A percentile compares a stretch with the other conserved stretches of the same genome.
These are phyloP conservation scores for Gossypium gossypioides DNA, from an alignment of 441 rosid genomes.

Conservation along the genomic window DNA sequence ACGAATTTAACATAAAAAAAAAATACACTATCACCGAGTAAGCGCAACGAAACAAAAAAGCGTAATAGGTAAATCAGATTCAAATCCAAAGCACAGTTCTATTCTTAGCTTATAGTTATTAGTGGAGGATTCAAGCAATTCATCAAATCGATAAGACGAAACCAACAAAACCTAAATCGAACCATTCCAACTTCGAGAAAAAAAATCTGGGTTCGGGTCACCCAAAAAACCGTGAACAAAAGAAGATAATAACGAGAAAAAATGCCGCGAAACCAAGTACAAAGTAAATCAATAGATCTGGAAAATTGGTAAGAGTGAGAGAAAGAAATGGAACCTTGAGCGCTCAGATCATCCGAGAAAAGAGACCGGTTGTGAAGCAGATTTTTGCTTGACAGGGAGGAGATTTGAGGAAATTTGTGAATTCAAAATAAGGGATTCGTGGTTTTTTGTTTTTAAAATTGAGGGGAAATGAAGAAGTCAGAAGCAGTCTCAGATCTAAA, in stretches of 20 bases:
- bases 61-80: not conserved
- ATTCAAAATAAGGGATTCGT: not conserved
- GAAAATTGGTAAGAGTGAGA: not conserved
- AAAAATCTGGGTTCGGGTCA: not conserved
- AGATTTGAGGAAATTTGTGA: not conserved
- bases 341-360: conserved; percentile 7
- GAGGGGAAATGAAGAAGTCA: not conserved
- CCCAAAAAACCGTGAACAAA: not conserved
- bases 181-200: not conserved
- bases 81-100: not conserved
- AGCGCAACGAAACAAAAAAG: not conserved
- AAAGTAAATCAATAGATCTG: not conserved
- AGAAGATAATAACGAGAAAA: not conserved
- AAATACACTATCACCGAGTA: not conserved
- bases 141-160: not conserved
- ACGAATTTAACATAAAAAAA: not conserved
- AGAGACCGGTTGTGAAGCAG: not conserved
- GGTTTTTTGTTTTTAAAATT: not conserved
- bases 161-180: not conserved
- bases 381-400: not conserved
- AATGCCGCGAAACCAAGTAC: not conserved
- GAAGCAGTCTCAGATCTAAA: conserved; percentile 1
- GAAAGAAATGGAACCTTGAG: conserved; percentile 1
- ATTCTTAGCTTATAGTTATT: not conserved
- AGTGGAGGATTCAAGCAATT: not conserved